Percentiles rank a stretch among this genome's conserved stretches.
Conservation (phyloP, 805 yeast species). For the Saccharomyces paradoxus region DNA sequence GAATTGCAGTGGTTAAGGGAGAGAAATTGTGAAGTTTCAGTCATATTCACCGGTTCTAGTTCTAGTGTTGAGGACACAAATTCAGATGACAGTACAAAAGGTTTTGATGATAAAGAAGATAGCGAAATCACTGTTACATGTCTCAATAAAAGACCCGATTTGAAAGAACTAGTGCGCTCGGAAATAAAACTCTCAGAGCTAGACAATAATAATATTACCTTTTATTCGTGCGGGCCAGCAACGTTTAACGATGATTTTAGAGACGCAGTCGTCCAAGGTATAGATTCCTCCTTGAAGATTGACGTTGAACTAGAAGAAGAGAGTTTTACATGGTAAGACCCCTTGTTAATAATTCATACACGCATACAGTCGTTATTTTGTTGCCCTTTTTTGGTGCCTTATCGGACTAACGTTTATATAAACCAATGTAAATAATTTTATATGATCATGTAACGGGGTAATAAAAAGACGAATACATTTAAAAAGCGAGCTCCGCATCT, state of each 20-base stretch:
- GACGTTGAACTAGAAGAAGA: slow-evolving; percentile 30
- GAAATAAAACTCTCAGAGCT: slow-evolving; percentile 29
- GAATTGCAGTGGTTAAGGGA: slow-evolving; percentile 33
- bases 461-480: too few relatives aligned
- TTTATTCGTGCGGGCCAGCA: slow-evolving; percentile 59
- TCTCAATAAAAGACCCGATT: slow-evolving; percentile 41
- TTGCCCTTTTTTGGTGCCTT: not conserved
- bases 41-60: slow-evolving; percentile 7
- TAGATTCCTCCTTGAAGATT: slow-evolving; percentile 21
- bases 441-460: not conserved
- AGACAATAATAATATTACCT: slow-evolving; percentile 39
- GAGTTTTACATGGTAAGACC: slow-evolving; percentile 27
- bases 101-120: not conserved
- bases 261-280: slow-evolving; percentile 35
- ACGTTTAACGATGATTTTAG: slow-evolving; percentile 50
- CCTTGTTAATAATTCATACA: not conserved
- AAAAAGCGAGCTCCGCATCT: not conserved
- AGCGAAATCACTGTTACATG: slow-evolving; percentile 8
- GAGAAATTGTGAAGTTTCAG: slow-evolving; percentile 23
- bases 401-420: not conserved
- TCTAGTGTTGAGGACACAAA: slow-evolving; percentile 4
- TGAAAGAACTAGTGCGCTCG: slow-evolving; percentile 32
- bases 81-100: slow-evolving; percentile 1
- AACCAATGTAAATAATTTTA: not conserved
- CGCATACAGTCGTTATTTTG: not conserved